A percentile compares a stretch with the other conserved stretches of the same genome.
These are phyloP conservation scores for Neurospora sp. DNA, from an alignment of 495 filamentous ascomycete species.

Conservation along the genomic window DNA sequence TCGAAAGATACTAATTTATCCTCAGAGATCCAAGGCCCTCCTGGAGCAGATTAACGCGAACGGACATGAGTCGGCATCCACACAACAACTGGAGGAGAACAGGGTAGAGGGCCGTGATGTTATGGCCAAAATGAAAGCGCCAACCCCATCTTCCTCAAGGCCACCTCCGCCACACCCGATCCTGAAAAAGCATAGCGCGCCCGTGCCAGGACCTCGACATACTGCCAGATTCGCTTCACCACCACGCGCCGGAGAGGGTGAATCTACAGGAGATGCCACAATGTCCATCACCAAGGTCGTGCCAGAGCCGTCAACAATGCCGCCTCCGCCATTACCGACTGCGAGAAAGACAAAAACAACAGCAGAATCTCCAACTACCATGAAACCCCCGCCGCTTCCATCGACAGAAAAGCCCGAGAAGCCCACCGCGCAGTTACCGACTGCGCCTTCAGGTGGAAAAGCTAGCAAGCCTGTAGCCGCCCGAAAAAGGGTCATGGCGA, in stretches of 20 bases:
- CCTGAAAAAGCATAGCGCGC: slow-evolving; percentile 43
- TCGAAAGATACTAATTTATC: neutral
- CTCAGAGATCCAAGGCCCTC: neutral
- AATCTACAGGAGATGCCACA: slow-evolving; percentile 9
- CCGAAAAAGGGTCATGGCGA: slow-evolving; percentile 28
- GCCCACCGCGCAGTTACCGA: neutral
- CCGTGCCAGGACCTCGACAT: slow-evolving; percentile 36
- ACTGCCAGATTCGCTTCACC: slow-evolving; percentile 44
- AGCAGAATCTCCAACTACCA: slow-evolving; percentile 4
- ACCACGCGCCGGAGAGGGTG: slow-evolving; percentile 30
- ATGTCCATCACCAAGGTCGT: slow-evolving; percentile 11
- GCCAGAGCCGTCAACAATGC: slow-evolving; percentile 11
- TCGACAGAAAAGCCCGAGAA: neutral
- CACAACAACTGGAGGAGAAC: slow-evolving; percentile 4
- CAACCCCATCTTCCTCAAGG: slow-evolving; percentile 20
- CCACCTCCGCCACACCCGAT: slow-evolving; percentile 37
- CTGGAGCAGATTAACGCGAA: slow-evolving; percentile 5
- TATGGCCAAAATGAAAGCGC: slow-evolving; percentile 12
- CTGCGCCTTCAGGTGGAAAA: neutral
- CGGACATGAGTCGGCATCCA: neutral
- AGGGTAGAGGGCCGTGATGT: neutral
- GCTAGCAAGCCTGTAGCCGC: neutral
- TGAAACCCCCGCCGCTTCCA: slow-evolving; percentile 17
- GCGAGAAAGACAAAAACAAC: neutral
- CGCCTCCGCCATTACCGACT: slow-evolving; percentile 8